Percentiles rank a stretch among this genome's conserved stretches.
phyloP scores from a whole-genome alignment of 2,329 filamentous ascomycete genomes.

The Berkeleyomyces basicola region DNA sequence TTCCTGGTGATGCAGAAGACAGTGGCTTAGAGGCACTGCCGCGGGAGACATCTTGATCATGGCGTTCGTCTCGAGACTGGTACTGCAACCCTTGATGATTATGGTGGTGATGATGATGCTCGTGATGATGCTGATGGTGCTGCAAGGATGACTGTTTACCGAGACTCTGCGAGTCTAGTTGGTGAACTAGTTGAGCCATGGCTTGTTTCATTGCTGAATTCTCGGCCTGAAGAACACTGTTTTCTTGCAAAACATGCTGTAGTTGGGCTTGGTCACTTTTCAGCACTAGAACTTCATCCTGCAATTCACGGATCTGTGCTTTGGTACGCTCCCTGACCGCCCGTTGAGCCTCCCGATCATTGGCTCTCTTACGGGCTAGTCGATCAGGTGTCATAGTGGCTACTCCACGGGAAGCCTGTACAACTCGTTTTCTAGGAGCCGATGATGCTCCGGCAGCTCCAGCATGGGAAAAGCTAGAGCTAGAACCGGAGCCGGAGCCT shows the following conservation, averaged over 20 bases:
- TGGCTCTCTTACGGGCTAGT: constrained; percentile 48
- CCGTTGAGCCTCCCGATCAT: constrained; percentile 63
- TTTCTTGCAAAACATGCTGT: constrained; percentile 56
- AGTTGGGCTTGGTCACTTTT: constrained; percentile 36
- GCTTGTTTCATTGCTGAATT: constrained; percentile 53
- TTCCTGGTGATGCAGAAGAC: neutral
- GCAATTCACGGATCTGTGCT: constrained; percentile 55
- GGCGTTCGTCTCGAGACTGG: neutral
- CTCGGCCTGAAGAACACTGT: constrained; percentile 61
- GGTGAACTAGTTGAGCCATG: constrained; percentile 19
- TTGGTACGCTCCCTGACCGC: constrained; percentile 72
- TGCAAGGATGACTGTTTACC: neutral
- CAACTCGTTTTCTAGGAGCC: constrained; percentile 4
- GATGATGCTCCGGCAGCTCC: constrained; percentile 11
- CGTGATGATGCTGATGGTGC: constrained; percentile 5
- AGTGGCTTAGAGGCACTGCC: too few relatives aligned
- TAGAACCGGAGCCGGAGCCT: neutral
- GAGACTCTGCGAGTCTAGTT: constrained; percentile 8
- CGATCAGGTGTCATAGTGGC: constrained; percentile 58
- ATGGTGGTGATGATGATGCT: constrained; percentile 9
- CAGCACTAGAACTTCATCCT: constrained; percentile 12
- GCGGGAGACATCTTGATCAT: neutral
- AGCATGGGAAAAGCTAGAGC: constrained; percentile 1
- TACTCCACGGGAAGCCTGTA: constrained; percentile 20
- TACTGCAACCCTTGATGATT: constrained; percentile 4